Evolutionary conservation across 331 rosid species (phyloP), one percentile per base, ranked within the genome.

Genomic region (Quercus tomentella): DNA sequence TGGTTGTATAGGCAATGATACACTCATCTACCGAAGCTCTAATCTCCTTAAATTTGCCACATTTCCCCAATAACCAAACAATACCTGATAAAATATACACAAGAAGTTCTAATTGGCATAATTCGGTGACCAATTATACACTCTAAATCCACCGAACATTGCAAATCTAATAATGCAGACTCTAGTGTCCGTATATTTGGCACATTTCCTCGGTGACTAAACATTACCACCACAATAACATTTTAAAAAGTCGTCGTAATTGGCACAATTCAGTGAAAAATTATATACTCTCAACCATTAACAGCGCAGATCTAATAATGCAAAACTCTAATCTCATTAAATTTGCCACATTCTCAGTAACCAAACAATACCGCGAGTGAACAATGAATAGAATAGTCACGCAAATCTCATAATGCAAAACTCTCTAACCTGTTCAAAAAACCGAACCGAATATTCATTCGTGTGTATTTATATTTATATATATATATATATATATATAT

Each of bases 131-230:
- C 26, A 25, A 25, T 25, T 25, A 25, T 25, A 25, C 26, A 25
- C 26, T 25, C 26, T 25, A 30, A 30, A 30, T 28, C 31, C 31
- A 11, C 43, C 14, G 17, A 30, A 65, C 4, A 28, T 15, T 21
- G 0, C 30, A 65, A 65, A 65, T 28, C 14, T 65, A 30, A 30
- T 9, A 30, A n/a, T 65, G 31, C 45, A 37, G 7, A 37, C 45
- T 37, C 2, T 37, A 65, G 31, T 65, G 45, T 28, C 11, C 5
- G 16, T 30, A 28, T 41, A 18, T 43, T 18, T 75, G 51, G 63
- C 80, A 12, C 75, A 68, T 73, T 73, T 43, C 56, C 81, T 77
- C 33, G 28, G 61, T 22, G 65, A 71, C 69, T 35, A 37, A 58
- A 63, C 81, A 31, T 26, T 28, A 60, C 25, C 43, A 11, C 21